A percentile compares a stretch with the other conserved stretches of the same genome.
phyloP scores from a whole-genome alignment of 2,329 filamentous ascomycete species.

The Ascochyta lentis region DNA sequence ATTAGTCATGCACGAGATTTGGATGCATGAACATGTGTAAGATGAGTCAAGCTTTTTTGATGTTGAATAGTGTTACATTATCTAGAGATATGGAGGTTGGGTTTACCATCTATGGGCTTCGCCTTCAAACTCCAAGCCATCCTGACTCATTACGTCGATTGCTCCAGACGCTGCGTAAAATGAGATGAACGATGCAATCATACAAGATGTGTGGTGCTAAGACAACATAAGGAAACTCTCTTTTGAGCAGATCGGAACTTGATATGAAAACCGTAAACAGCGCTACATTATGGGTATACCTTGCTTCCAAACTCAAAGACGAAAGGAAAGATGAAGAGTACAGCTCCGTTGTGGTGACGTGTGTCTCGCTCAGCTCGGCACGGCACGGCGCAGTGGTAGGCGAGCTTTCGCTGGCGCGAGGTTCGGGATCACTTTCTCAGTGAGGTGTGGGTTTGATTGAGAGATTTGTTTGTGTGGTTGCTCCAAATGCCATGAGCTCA shows the following conservation, averaged over 20 bases:
- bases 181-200: conserved; percentile 2
- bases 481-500: conserved; percentile 18
- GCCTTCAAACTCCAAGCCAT: conserved; percentile 15
- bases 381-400: conserved; percentile 4
- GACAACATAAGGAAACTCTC: conserved; percentile 11
- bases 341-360: conserved; percentile 45
- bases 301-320: conserved; percentile 31
- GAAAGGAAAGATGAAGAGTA: conserved; percentile 30
- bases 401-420: conserved; percentile 31
- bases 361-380: conserved; percentile 38
- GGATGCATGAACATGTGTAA: not conserved
- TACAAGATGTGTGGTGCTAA: conserved; percentile 9
- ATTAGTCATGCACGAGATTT: conserved; percentile 2
- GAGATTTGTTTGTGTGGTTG: not conserved
- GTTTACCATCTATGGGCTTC: conserved; percentile 21
- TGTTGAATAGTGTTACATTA: conserved; percentile 15
- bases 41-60: not conserved
- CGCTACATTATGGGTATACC: conserved; percentile 49
- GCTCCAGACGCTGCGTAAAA: conserved; percentile 14
- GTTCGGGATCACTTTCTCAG: conserved; percentile 51
- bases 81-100: conserved; percentile 8
- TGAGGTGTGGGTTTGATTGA: conserved; percentile 25
- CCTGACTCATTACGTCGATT: conserved; percentile 26
- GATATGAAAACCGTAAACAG: conserved; percentile 25
- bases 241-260: conserved; percentile 11